Conservation (phyloP, 2,329 filamentous ascomycete species). For the Penicillium sp. region DNA sequence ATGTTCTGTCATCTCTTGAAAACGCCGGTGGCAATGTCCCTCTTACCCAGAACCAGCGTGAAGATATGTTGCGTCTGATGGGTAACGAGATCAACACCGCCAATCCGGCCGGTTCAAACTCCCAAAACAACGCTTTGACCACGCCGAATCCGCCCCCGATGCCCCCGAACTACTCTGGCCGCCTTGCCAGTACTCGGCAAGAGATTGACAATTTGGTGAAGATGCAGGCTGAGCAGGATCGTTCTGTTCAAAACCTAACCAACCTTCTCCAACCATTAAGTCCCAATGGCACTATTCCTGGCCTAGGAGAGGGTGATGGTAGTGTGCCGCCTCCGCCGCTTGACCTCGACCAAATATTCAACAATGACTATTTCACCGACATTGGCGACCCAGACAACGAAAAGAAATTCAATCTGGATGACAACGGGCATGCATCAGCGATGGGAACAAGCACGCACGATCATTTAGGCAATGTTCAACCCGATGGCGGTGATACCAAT, state of each 20-base stretch:
- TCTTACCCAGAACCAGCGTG: slow-evolving; percentile 51
- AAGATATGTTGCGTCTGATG: slow-evolving; percentile 53
- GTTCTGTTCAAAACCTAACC: slow-evolving; percentile 74
- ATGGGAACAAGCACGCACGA: slow-evolving; percentile 24
- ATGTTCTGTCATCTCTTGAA: slow-evolving; percentile 51
- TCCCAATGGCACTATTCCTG: slow-evolving; percentile 77
- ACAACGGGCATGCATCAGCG: slow-evolving; percentile 21
- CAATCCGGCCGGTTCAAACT: slow-evolving; percentile 41
- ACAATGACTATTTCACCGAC: slow-evolving; percentile 60
- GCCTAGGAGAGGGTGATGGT: slow-evolving; percentile 55
- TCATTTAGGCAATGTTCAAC: slow-evolving; percentile 19
- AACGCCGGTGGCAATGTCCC: slow-evolving; percentile 47
- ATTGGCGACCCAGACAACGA: slow-evolving; percentile 38
- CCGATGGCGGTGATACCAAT: slow-evolving; percentile 37
- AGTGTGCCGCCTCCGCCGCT: slow-evolving; percentile 50
- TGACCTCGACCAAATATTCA: slow-evolving; percentile 63
- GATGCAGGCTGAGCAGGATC: slow-evolving; percentile 77
- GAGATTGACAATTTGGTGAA: slow-evolving; percentile 80
- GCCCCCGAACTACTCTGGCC: slow-evolving; percentile 52
- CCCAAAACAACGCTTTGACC: slow-evolving; percentile 61
- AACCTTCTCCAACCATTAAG: slow-evolving; percentile 77
- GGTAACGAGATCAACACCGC: slow-evolving; percentile 50
- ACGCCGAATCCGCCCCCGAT: slow-evolving; percentile 60
- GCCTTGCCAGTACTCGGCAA: slow-evolving; percentile 68
- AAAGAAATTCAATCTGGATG: slow-evolving; percentile 27